Evolutionary conservation across 768 basidiomycete genomes (phyloP).

Genomic region (Mycena amicta): DNA sequence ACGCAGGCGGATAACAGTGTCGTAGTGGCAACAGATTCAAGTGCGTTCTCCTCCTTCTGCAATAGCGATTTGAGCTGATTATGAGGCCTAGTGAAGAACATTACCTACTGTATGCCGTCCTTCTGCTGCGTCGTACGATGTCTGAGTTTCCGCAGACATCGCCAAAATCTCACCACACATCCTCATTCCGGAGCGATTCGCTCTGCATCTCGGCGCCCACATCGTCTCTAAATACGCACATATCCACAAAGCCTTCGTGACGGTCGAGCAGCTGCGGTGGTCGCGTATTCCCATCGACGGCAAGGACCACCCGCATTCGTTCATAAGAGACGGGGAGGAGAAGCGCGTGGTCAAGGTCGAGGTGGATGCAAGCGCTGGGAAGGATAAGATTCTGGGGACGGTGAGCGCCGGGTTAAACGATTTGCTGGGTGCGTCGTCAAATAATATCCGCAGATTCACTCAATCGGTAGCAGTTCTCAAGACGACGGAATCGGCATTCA

Average conservation of each 20-base stretch:
- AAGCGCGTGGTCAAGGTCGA: conserved; percentile 68
- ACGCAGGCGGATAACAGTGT: conserved; percentile 87
- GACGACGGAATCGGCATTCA: conserved; percentile 84
- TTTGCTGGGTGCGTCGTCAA: conserved; percentile 62
- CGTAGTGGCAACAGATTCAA: conserved; percentile 90
- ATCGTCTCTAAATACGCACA: conserved; percentile 81
- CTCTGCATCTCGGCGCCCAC: conserved; percentile 82
- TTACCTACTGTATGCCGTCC: conserved; percentile 55
- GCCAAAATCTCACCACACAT: conserved; percentile 91
- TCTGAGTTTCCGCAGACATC: conserved; percentile 50
- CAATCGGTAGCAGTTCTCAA: conserved; percentile 70
- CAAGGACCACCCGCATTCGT: conserved; percentile 73
- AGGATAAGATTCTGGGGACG: conserved; percentile 60
- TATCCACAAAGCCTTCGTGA: conserved; percentile 68
- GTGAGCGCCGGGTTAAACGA: conserved; percentile 77
- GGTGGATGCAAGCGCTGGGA: conserved; percentile 68
- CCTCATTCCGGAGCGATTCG: conserved; percentile 82
- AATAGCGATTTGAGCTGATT: neutral
- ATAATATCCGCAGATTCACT: neutral
- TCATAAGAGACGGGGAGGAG: conserved; percentile 89
- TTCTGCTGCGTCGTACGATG: neutral
- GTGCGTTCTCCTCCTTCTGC: conserved; percentile 44
- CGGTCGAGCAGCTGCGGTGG: conserved; percentile 84
- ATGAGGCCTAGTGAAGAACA: conserved; percentile 59
- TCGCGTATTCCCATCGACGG: conserved; percentile 63